Conservation (phyloP, 2,329 filamentous ascomycete species). For the Coccinonectria pachysandricola region DNA sequence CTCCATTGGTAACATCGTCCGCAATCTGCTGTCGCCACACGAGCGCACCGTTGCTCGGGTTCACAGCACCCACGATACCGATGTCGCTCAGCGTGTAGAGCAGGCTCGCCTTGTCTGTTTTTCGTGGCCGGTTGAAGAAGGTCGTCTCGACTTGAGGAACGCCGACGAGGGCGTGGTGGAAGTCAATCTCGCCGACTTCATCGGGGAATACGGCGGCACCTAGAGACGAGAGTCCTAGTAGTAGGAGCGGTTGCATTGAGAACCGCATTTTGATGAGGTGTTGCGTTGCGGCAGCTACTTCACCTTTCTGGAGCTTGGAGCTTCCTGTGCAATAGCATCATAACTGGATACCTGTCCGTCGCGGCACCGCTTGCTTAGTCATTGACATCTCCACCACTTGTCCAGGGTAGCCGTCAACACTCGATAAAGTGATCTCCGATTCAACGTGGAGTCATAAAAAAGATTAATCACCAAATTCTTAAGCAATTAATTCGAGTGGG, state of each 20-base stretch:
- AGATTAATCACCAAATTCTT: too few species aligned
- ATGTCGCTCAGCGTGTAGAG: slow-evolving; percentile 86
- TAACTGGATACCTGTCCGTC: slow-evolving; percentile 20
- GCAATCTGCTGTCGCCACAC: slow-evolving; percentile 76
- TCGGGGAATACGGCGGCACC: slow-evolving; percentile 69
- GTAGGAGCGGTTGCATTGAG: slow-evolving; percentile 24
- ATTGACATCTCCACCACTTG: slow-evolving; percentile 2
- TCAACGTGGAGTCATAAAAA: too few species aligned
- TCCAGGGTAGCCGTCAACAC: slow-evolving; percentile 1
- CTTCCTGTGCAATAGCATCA: too few species aligned
- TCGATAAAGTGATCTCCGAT: too few species aligned
- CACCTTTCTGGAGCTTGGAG: slow-evolving; percentile 13
- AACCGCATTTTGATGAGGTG: slow-evolving; percentile 24
- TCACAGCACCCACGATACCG: slow-evolving; percentile 74
- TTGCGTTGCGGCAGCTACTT: slow-evolving; percentile 14
- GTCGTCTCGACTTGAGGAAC: slow-evolving; percentile 72
- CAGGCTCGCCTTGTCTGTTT: slow-evolving; percentile 74
- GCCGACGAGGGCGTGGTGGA: slow-evolving; percentile 83
- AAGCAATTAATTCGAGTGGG: too few species aligned
- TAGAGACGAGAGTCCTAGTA: slow-evolving; percentile 30
- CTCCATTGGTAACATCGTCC: slow-evolving; percentile 34
- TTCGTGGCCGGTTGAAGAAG: slow-evolving; percentile 85
- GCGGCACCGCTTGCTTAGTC: slow-evolving; percentile 17
- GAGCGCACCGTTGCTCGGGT: slow-evolving; percentile 72
- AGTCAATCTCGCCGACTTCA: slow-evolving; percentile 86